These are phyloP conservation scores for Toxicodendron radicans DNA, from an alignment of 345 rosid species.

Conservation along the genomic window DNA sequence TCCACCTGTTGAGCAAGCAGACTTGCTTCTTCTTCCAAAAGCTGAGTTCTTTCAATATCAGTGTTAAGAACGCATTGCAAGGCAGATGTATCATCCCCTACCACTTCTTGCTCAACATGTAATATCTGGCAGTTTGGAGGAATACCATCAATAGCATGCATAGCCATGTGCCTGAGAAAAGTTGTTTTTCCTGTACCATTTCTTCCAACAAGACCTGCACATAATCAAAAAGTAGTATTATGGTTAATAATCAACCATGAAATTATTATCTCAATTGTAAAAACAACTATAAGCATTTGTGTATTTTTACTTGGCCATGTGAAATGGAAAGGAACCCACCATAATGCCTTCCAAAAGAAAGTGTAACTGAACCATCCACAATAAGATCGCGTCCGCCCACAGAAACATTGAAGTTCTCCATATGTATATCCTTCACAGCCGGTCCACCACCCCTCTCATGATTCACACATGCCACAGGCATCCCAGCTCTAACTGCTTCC, in stretches of 20 bases:
- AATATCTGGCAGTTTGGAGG: constrained; percentile 93
- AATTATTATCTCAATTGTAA: neutral
- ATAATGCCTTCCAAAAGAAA: constrained; percentile 94
- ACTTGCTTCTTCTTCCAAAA: constrained; percentile 76
- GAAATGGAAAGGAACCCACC: constrained; percentile 54
- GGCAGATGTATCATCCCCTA: constrained; percentile 82
- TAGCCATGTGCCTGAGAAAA: constrained; percentile 91
- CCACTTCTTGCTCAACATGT: constrained; percentile 99
- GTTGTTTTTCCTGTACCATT: constrained; percentile 99
- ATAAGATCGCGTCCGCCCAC: constrained; percentile 98
- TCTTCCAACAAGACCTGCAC: constrained; percentile 93
- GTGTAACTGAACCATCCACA: constrained; percentile 82
- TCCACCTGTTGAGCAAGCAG: constrained; percentile 73
- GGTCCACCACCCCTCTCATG: constrained; percentile 76
- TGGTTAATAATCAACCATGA: no score
- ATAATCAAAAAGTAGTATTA: constrained; percentile 6
- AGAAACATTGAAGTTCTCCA: constrained; percentile 90
- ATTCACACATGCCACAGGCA: constrained; percentile 84
- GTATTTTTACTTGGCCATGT: neutral
- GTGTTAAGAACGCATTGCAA: constrained; percentile 93
- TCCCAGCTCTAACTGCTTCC: constrained; percentile 93
- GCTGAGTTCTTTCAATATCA: constrained; percentile 86
- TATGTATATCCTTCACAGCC: constrained; percentile 78
- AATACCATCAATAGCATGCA: constrained; percentile 98
- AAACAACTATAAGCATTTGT: neutral